Evolutionary conservation across 805 yeast genomes (phyloP).

Genomic region (Grigorovia yakushimaensis): DNA sequence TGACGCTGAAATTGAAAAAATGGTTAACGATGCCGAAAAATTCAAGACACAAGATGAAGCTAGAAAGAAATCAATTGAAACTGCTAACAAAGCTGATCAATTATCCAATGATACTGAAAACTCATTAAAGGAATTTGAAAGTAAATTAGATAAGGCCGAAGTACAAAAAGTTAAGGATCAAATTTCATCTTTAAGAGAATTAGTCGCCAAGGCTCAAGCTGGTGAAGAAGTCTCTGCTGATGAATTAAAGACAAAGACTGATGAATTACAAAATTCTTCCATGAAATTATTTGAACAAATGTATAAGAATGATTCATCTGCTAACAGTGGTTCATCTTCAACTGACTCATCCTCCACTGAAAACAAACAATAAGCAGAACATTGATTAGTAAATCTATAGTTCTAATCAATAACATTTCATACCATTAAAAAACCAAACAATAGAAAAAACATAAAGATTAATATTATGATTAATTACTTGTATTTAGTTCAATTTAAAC

Average conservation of each 20-base stretch:
- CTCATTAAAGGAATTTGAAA: slow-evolving; percentile 68
- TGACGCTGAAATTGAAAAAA: slow-evolving; percentile 79
- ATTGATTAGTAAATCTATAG: too few relatives aligned
- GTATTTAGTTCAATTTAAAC: slow-evolving; percentile 9
- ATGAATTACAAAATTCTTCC: slow-evolving; percentile 64
- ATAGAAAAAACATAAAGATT: background rate
- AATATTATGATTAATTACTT: slow-evolving; percentile 7
- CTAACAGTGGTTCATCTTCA: background rate
- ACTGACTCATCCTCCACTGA: slow-evolving; percentile 2
- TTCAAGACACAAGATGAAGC: slow-evolving; percentile 82
- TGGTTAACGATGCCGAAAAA: slow-evolving; percentile 87
- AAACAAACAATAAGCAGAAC: slow-evolving; percentile 7
- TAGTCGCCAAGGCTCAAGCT: slow-evolving; percentile 54
- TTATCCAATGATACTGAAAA: slow-evolving; percentile 80
- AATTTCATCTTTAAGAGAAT: slow-evolving; percentile 50
- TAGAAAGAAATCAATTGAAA: slow-evolving; percentile 71
- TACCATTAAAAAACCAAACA: too few relatives aligned
- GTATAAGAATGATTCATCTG: slow-evolving; percentile 26
- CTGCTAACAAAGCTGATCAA: slow-evolving; percentile 69
- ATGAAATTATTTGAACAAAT: slow-evolving; percentile 66
- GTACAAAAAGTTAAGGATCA: slow-evolving; percentile 40
- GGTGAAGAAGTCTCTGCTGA: slow-evolving; percentile 48
- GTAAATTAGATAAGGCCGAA: slow-evolving; percentile 43
- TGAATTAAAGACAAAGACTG: slow-evolving; percentile 61
- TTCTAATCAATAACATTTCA: too few relatives aligned